Conservation (phyloP, 208 protist species). For the Porcisia hertigi region DNA sequence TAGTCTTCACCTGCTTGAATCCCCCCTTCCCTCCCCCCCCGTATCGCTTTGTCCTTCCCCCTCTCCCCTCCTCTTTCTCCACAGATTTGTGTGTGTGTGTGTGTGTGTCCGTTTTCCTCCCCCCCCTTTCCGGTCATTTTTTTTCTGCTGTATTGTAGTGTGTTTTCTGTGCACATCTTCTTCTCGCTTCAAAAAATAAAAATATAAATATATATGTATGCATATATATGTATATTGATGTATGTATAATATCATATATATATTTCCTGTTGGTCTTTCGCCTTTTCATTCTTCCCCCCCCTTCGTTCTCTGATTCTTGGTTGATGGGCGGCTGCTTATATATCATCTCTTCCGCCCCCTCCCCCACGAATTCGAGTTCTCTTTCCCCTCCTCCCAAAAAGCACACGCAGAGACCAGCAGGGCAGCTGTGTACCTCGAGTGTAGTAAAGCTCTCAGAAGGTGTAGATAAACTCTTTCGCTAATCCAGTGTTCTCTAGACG, state of each 20-base stretch:
- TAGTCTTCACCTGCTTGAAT: background rate
- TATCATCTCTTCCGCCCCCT: too few species aligned
- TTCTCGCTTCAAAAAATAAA: too few species aligned
- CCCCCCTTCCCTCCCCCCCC: background rate
- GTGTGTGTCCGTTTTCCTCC: background rate
- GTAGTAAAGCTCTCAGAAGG: background rate
- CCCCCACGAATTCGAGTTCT: background rate
- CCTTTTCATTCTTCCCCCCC: background rate
- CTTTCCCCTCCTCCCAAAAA: background rate
- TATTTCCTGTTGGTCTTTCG: background rate
- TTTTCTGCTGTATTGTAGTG: background rate
- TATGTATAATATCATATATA: background rate
- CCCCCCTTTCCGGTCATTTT: background rate
- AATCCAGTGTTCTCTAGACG: background rate
- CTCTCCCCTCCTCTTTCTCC: background rate
- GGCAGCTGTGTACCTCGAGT: background rate
- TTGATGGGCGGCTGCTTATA: too few species aligned
- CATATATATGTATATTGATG: background rate
- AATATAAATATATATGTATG: background rate
- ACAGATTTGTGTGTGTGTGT: conserved; percentile 1
- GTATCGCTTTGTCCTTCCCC: background rate
- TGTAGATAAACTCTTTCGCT: background rate
- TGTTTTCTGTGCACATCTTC: background rate
- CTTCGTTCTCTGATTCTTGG: too few species aligned
- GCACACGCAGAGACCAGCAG: background rate